A percentile compares a stretch with the other conserved stretches of the same genome.
These are phyloP conservation scores for Lachnellula hyalina DNA, from an alignment of 2,329 filamentous ascomycete genomes.

Conservation along the genomic window DNA sequence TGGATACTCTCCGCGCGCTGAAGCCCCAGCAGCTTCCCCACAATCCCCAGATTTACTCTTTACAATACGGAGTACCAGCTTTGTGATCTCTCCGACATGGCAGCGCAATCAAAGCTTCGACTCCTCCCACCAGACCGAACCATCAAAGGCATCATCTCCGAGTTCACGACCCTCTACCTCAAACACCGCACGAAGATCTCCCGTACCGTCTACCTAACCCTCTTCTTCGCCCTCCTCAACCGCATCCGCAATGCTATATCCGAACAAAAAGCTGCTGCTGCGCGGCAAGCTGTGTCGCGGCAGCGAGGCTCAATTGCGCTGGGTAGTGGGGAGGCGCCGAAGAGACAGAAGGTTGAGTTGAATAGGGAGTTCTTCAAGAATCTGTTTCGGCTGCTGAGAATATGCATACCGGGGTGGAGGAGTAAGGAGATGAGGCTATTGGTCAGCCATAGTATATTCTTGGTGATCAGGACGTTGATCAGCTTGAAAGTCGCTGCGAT, in stretches of 20 bases:
- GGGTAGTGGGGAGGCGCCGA: conserved; percentile 31
- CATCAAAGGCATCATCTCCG: conserved; percentile 58
- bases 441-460: conserved; percentile 86
- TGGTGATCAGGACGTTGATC: conserved; percentile 85
- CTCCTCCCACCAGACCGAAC: conserved; percentile 57
- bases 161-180: conserved; percentile 68
- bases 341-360: conserved; percentile 79
- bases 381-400: conserved; percentile 70
- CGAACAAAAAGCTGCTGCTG: conserved; percentile 83
- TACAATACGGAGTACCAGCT: background rate
- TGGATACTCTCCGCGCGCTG: no score
- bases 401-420: conserved; percentile 85
- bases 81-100: conserved; percentile 46
- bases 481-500: conserved; percentile 94
- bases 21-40: no score
- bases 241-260: conserved; percentile 87
- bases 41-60: no score
- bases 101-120: conserved; percentile 74
- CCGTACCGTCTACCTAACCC: conserved; percentile 74
- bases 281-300: conserved; percentile 57
- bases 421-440: conserved; percentile 84
- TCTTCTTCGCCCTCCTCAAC: conserved; percentile 75
- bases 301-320: conserved; percentile 46
- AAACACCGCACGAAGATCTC: conserved; percentile 77
- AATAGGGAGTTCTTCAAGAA: conserved; percentile 73